Conservation (phyloP, 495 filamentous ascomycete genomes). For the Penicillium psychrofluorescens region DNA sequence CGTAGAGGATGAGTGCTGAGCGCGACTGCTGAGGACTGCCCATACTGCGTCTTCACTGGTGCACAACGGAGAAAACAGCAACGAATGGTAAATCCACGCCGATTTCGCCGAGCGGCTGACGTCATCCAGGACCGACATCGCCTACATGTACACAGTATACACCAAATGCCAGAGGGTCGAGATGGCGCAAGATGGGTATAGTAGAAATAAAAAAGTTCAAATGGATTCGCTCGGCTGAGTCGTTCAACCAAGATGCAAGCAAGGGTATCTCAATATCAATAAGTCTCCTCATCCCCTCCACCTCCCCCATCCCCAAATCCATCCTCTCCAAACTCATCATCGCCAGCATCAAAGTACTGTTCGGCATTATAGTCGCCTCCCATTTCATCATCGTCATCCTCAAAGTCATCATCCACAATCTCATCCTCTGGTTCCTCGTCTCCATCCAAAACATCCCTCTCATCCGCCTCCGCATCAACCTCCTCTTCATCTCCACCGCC, state of each 20-base stretch:
- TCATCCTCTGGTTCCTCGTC: slow-evolving; percentile 45
- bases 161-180: too few relatives aligned
- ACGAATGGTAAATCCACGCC: slow-evolving; percentile 2
- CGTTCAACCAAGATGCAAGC: slow-evolving; percentile 7
- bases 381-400: slow-evolving; percentile 50
- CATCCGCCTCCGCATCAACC: slow-evolving; percentile 24
- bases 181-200: too few relatives aligned
- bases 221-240: slow-evolving; percentile 1
- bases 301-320: slow-evolving; percentile 42
- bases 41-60: slow-evolving; percentile 13
- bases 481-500: slow-evolving; percentile 33
- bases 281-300: slow-evolving; percentile 43
- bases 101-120: slow-evolving; percentile 17
- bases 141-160: neutral
- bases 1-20: slow-evolving; percentile 78
- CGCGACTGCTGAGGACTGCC: slow-evolving; percentile 20
- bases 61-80: neutral
- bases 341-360: slow-evolving; percentile 58
- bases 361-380: slow-evolving; percentile 58
- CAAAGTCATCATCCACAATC: slow-evolving; percentile 49
- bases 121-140: slow-evolving; percentile 14
- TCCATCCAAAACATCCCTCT: slow-evolving; percentile 29
- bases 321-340: slow-evolving; percentile 50
- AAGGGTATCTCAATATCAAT: slow-evolving; percentile 37
- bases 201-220: neutral